A percentile compares a stretch with the other conserved stretches of the same genome.
These are phyloP conservation scores for Ascochyta rabiei DNA, from an alignment of 2,329 filamentous ascomycete genomes.

Conservation along the genomic window DNA sequence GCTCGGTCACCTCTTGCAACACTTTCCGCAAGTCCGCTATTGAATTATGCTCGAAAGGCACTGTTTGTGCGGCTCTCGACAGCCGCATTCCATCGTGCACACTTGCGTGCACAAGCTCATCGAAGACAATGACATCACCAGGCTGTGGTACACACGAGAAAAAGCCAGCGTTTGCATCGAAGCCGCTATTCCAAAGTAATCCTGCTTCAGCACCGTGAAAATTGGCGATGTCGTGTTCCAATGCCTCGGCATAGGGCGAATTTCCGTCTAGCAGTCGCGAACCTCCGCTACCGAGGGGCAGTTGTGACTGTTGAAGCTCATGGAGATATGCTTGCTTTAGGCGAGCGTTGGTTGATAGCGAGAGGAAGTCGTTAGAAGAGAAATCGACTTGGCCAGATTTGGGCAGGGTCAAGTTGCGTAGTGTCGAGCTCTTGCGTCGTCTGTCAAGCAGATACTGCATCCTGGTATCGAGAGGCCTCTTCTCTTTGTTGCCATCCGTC, in stretches of 20 bases:
- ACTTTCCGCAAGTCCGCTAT: slow-evolving; percentile 45
- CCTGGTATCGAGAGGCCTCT: slow-evolving; percentile 27
- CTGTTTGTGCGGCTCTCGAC: slow-evolving; percentile 58
- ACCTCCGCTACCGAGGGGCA: slow-evolving; percentile 62
- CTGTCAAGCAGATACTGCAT: slow-evolving; percentile 45
- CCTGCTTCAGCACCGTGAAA: slow-evolving; percentile 66
- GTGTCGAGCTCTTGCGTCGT: slow-evolving; percentile 46
- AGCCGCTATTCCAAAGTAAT: slow-evolving; percentile 65
- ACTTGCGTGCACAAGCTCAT: slow-evolving; percentile 75
- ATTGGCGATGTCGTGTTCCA: slow-evolving; percentile 63
- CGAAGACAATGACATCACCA: slow-evolving; percentile 67
- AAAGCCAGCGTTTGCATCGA: slow-evolving; percentile 57
- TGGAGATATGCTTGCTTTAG: slow-evolving; percentile 58
- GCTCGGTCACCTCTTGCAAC: slow-evolving; percentile 50
- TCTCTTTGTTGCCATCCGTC: slow-evolving; percentile 11
- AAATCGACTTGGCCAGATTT: slow-evolving; percentile 59
- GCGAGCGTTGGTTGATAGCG: slow-evolving; percentile 56
- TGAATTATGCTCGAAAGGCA: slow-evolving; percentile 65
- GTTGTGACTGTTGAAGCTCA: slow-evolving; percentile 49
- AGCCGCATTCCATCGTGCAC: slow-evolving; percentile 75
- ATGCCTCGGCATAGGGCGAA: slow-evolving; percentile 62
- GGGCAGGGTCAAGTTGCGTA: slow-evolving; percentile 38
- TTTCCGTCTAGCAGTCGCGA: slow-evolving; percentile 71
- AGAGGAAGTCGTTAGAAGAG: slow-evolving; percentile 71
- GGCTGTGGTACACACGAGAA: slow-evolving; percentile 56